Evolutionary conservation across 805 yeast species (phyloP).

Genomic region (Hanseniaspora hatyaiensis): DNA sequence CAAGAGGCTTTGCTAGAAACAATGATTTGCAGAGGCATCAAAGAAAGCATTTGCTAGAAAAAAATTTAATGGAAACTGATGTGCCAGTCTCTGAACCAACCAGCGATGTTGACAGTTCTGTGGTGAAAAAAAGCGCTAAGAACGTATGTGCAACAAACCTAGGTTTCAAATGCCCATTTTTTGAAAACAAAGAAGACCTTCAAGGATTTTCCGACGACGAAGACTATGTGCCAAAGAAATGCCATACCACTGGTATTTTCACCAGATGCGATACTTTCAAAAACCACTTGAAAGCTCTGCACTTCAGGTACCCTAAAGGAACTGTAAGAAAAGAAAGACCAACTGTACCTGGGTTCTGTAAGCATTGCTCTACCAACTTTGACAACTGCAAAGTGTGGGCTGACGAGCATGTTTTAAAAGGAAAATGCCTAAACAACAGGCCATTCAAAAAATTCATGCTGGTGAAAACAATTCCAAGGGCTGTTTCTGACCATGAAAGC

Average conservation of each 20-base stretch:
- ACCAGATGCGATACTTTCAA: constrained; percentile 85
- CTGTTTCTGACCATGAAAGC: not conserved
- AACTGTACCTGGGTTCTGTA: constrained; percentile 61
- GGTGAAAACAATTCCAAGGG: constrained; percentile 2
- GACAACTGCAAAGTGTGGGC: constrained; percentile 72
- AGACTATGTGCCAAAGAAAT: constrained; percentile 28
- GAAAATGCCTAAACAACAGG: constrained; percentile 12
- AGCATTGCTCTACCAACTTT: constrained; percentile 59
- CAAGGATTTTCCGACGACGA: constrained; percentile 2
- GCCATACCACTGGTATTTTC: constrained; percentile 78
- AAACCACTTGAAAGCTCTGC: constrained; percentile 81
- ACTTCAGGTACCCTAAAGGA: constrained; percentile 78
- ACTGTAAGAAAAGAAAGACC: constrained; percentile 67
- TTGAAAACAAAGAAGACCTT: constrained; percentile 4
- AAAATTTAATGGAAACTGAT: constrained; percentile 24
- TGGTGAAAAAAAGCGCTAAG: constrained; percentile 1
- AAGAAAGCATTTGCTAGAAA: constrained; percentile 67
- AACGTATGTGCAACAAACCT: constrained; percentile 9
- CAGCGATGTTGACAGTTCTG: no score
- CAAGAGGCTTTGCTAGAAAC: constrained; percentile 76
- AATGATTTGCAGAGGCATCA: constrained; percentile 78
- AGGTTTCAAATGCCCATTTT: constrained; percentile 48
- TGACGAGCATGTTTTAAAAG: constrained; percentile 46
- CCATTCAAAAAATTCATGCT: constrained; percentile 12
- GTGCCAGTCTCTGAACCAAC: no score